Percentiles rank a stretch among this genome's conserved stretches.
These are phyloP conservation scores for Talaromyces sp. DNA, from an alignment of 2,329 filamentous ascomycete genomes.

Conservation along the genomic window DNA sequence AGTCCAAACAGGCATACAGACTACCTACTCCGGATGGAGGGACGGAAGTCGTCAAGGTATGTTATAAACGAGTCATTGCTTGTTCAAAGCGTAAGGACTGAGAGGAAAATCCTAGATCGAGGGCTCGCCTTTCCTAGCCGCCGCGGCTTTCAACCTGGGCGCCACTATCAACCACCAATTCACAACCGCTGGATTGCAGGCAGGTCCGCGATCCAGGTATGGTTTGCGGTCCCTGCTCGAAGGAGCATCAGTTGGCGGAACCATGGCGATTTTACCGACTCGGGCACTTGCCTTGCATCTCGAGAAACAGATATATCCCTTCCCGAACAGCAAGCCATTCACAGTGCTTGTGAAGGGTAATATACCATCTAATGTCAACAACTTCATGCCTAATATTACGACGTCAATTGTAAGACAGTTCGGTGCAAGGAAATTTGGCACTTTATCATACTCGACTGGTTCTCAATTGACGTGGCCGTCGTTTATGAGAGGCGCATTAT, in stretches of 20 bases:
- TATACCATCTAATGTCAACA: constrained; percentile 29
- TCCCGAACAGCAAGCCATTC: constrained; percentile 30
- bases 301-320: constrained; percentile 29
- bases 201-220: constrained; percentile 27
- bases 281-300: constrained; percentile 30
- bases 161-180: constrained; percentile 31
- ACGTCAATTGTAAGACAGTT: constrained; percentile 33
- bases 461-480: constrained; percentile 32
- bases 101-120: constrained; percentile 25
- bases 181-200: constrained; percentile 26
- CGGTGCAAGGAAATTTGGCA: constrained; percentile 29
- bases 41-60: constrained; percentile 28
- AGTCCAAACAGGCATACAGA: constrained; percentile 23
- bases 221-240: constrained; percentile 29
- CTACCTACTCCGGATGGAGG: constrained; percentile 28
- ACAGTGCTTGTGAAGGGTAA: constrained; percentile 28
- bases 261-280: constrained; percentile 31
- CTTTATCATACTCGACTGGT: constrained; percentile 39
- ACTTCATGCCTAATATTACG: constrained; percentile 30
- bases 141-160: constrained; percentile 32
- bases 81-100: not conserved
- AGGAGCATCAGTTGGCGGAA: constrained; percentile 29
- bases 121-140: constrained; percentile 28
- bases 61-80: not conserved
- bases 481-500: constrained; percentile 24